Evolutionary conservation across 441 rosid genomes (phyloP).

Genomic region (Euphorbia celastroides): DNA sequence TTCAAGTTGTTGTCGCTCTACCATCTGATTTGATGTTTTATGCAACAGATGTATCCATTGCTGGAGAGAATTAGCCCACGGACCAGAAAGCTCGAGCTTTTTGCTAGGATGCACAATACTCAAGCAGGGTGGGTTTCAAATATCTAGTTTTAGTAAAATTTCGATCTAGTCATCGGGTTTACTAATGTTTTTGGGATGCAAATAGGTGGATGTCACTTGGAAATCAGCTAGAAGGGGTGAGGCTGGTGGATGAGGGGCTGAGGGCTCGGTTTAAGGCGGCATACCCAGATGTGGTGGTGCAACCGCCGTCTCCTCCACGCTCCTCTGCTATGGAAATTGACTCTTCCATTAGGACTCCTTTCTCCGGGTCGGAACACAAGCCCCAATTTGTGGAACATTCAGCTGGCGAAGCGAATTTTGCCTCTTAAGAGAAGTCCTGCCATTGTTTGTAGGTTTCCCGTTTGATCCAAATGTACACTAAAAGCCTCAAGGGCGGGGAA

Average conservation of each 20-base stretch:
- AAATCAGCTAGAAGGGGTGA: conserved; percentile 79
- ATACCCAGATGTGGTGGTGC: conserved; percentile 78
- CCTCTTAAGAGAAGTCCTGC: conserved; percentile 41
- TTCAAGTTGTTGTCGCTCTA: neutral
- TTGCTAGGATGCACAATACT: conserved; percentile 99
- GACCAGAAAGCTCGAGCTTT: conserved; percentile 88
- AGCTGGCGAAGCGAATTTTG: conserved; percentile 27
- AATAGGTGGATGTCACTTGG: conserved; percentile 93
- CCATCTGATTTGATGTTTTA: neutral
- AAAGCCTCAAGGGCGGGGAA: too few species aligned
- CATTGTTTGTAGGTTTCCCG: conserved; percentile 34
- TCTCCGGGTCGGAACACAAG: conserved; percentile 43
- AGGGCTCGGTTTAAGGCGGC: conserved; percentile 93
- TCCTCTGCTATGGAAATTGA: conserved; percentile 81
- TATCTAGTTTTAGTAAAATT: neutral
- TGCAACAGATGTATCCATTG: conserved; percentile 82
- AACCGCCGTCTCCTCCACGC: conserved; percentile 83
- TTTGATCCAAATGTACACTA: conserved; percentile 16
- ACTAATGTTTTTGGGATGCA: neutral
- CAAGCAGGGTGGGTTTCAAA: conserved; percentile 67
- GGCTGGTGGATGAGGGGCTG: conserved; percentile 87
- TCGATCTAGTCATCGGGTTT: neutral
- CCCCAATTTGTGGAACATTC: conserved; percentile 31
- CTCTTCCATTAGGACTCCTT: conserved; percentile 43
- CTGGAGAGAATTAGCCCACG: conserved; percentile 96